These are phyloP conservation scores for Venturia effusa DNA, from an alignment of 2,329 filamentous ascomycete genomes.

Conservation along the genomic window DNA sequence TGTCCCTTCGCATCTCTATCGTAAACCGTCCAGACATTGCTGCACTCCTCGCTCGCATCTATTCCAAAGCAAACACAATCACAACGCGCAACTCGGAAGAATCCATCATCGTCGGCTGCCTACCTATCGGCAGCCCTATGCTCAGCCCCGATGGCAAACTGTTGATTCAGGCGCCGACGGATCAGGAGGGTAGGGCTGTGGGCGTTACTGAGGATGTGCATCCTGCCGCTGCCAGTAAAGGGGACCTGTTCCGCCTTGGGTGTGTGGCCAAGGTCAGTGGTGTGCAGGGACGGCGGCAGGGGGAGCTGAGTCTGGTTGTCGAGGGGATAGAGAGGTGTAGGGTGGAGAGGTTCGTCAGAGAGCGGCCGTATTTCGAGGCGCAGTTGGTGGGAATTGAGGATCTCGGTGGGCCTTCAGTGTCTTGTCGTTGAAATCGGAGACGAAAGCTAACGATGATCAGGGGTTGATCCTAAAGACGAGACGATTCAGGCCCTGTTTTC, in stretches of 20 bases:
- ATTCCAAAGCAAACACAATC: conserved; percentile 53
- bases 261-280: conserved; percentile 49
- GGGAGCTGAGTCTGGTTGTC: conserved; percentile 69
- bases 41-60: conserved; percentile 74
- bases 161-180: conserved; percentile 53
- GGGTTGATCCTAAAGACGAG: conserved; percentile 42
- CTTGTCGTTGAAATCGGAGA: background rate
- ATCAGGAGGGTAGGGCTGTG: conserved; percentile 27
- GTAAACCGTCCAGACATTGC: conserved; percentile 78
- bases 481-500: conserved; percentile 62
- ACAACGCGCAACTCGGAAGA: conserved; percentile 44
- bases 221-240: conserved; percentile 30
- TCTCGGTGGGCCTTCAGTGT: background rate
- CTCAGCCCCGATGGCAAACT: conserved; percentile 65
- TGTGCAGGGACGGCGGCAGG: conserved; percentile 35
- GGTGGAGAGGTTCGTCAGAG: conserved; percentile 62
- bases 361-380: conserved; percentile 78
- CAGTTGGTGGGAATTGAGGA: conserved; percentile 52
- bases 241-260: conserved; percentile 72
- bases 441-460: conserved; percentile 11
- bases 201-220: conserved; percentile 12
- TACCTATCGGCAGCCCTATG: conserved; percentile 69
- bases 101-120: conserved; percentile 71
- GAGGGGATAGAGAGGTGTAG: conserved; percentile 73
- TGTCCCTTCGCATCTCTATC: conserved; percentile 75